Evolutionary conservation across 371 early-diverging fungal species (phyloP), one percentile per base, ranked within the genome.

Genomic region (Zychaea mexicana): DNA sequence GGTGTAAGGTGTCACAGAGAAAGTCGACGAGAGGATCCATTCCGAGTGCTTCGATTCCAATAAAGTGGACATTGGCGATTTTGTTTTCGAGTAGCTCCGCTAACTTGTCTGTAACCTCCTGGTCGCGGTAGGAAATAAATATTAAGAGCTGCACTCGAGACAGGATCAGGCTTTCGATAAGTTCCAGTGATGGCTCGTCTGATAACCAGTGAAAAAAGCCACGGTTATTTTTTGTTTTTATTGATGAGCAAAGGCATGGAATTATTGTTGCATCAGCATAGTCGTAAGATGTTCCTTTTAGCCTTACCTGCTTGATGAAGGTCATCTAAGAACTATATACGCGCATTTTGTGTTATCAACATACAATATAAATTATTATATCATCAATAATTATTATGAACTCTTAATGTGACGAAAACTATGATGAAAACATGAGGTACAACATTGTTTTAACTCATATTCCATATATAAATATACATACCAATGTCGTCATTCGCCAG

Each of bases 401-500:
- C 19, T 33, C 5, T 33, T 33, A 33, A 38, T 36, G 53, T 31
- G 12, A 53, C 15, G 32, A 0, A 60, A 62, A 54, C 24, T 45
- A 33, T 33, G 33, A 33, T 33, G 33, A 33, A 33, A 33, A 12
- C 33, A 33, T n/a, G n/a, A n/a, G 17, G 24, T 12, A n/a, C 10
- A 15, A 31, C 28, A 42, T 7, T 33, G 17, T 33, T 21, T 31
- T 28, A 53, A 33, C 12, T 33, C 13, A 17, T 15, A 12, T 42
- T 42, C 4, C 4, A 12, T 12, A 4, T 12, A 15, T 42, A 17
- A 42, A 42, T 42, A 9, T 21, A 19, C 74, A 67, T 72, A 79
- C 79, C 67, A 81, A 54, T 19, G 81, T 81, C n/a, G 78, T 65
- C 78, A 78, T 81, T 31, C 71, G 69, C 74, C 78, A 78, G 39